These are phyloP conservation scores for Madurella mycetomatis DNA, from an alignment of 2,329 filamentous ascomycete genomes.

Conservation along the genomic window DNA sequence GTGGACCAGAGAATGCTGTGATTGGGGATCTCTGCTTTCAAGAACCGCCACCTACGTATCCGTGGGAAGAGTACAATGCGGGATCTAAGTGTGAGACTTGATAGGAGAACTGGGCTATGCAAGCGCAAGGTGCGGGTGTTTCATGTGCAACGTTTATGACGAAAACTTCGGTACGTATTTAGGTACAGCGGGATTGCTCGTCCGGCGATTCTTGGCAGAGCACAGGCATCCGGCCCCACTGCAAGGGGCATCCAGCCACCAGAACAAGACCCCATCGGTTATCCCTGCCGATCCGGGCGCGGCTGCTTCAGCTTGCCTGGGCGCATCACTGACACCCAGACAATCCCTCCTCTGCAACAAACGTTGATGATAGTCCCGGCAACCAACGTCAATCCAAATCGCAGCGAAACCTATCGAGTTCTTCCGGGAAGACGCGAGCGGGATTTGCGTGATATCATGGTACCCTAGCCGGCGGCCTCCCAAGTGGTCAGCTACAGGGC, in stretches of 20 bases:
- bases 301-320: slow-evolving; percentile 3
- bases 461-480: slow-evolving; percentile 4
- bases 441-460: slow-evolving; percentile 2
- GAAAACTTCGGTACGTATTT: neutral
- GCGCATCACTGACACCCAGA: too few species aligned
- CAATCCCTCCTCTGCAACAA: neutral
- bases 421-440: neutral
- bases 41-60: too few species aligned
- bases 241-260: slow-evolving; percentile 7
- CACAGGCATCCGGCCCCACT: neutral
- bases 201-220: neutral
- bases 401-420: neutral
- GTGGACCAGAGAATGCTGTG: neutral
- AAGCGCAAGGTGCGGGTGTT: neutral
- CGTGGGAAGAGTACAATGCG: too few species aligned
- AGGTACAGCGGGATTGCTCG: too few species aligned
- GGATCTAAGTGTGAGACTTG: neutral
- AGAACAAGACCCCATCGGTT: neutral
- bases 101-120: neutral
- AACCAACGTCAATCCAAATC: neutral
- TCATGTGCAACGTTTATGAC: neutral
- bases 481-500: slow-evolving; percentile 6
- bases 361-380: neutral
- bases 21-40: too few species aligned
- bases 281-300: slow-evolving; percentile 3